Base-by-base conservation (phyloP, 2,329 filamentous ascomycete species). In the Pseudopyrenochaeta lycopersici region DNA sequence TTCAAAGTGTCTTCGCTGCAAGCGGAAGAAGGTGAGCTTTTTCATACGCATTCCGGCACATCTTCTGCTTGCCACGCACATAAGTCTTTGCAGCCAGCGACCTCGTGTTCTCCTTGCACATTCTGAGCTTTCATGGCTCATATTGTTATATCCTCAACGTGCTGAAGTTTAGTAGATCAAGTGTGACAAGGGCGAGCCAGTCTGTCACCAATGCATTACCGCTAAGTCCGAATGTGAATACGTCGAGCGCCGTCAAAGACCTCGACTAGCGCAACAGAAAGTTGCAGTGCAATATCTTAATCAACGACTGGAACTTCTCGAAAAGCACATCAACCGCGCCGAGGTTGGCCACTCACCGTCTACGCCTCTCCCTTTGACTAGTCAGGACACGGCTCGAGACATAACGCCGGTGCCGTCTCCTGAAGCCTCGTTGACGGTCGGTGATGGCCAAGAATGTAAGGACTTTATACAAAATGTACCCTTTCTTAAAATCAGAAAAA, bases 171-270 rank as follows among this genome's bases (percentile, higher is more conserved):
- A 31, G 14, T 30, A 71, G 65, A 63, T 70, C 30, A 72, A 71
- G 56, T 72, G 68, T 33, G 64, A 72, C 30, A 70, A 60, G 54
- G 56, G 17, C 15, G 56, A 67, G 11, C 63, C 63, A 9, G 49
- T 49, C 10, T 72, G 68, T 44, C 62, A 66, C 42, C 69, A 71
- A 44, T 71, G 69, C 49, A 54, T 62, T 20, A 58, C 57, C 15
- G 64, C 66, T 11, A 60, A 57, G 9, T 44, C 49, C 20, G 66
- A 69, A 27, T 72, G 69, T 43, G 54, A 66, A 30, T 72, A 72
- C 53, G 58, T 70, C 12, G 67, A 66, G 38, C 58, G 69, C n/a
- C 53, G 63, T 15, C 60, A 69, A 56, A 52, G 68, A 21, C 62
- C 64, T 36, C 61, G 67, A 12, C 38, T 66, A 21, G 60, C 60